Evolutionary conservation across 352 stramenopile genomes (phyloP).

Genomic region (Phytophthora sp.): DNA sequence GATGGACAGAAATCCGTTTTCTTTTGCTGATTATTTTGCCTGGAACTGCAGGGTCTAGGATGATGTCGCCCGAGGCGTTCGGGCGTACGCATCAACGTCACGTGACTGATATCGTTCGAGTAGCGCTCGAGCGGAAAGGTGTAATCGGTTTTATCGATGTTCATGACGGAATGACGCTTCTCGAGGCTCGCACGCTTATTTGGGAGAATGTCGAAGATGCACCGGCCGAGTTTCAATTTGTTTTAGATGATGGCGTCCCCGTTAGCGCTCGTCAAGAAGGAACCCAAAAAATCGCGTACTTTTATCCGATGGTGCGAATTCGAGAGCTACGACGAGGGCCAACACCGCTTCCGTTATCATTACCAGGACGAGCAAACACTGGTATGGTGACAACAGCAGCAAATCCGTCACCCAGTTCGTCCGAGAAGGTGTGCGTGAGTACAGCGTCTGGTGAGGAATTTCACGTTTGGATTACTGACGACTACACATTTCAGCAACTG

Average conservation of each 20-base stretch:
- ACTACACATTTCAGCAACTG: constrained; percentile 81
- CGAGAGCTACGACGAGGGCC: constrained; percentile 40
- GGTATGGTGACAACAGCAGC: neutral
- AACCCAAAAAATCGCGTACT: constrained; percentile 61
- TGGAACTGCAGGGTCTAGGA: constrained; percentile 20
- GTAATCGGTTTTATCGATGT: constrained; percentile 83
- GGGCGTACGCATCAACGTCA: constrained; percentile 49
- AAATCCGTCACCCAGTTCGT: constrained; percentile 16
- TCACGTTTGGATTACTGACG: constrained; percentile 65
- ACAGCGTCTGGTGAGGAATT: constrained; percentile 67
- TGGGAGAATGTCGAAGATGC: constrained; percentile 75
- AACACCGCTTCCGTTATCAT: constrained; percentile 17
- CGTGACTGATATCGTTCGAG: constrained; percentile 63
- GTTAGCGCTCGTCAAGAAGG: constrained; percentile 68
- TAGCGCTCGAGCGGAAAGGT: constrained; percentile 63
- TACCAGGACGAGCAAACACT: constrained; percentile 10
- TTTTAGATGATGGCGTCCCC: constrained; percentile 67
- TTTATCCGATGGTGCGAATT: constrained; percentile 78
- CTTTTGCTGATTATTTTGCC: constrained; percentile 8
- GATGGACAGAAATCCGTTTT: constrained; percentile 12
- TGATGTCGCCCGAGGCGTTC: constrained; percentile 68
- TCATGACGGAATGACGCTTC: constrained; percentile 64
- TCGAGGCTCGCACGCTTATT: constrained; percentile 65
- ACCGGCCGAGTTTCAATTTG: constrained; percentile 70
- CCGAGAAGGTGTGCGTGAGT: constrained; percentile 59